Conservation (phyloP, 83 land plant species). For the Thuja plicata region DNA sequence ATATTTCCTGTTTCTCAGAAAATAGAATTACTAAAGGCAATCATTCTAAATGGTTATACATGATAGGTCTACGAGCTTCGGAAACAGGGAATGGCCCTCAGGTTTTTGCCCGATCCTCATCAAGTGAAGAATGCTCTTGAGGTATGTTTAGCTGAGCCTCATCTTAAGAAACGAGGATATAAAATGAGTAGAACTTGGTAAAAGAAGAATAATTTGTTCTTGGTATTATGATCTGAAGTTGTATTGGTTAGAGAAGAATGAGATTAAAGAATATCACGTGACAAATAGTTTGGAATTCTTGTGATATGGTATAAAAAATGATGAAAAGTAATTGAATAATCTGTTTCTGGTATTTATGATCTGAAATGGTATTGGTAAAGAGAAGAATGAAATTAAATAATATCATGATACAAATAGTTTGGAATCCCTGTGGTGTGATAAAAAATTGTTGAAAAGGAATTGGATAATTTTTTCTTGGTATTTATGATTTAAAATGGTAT, state of each 20-base stretch:
- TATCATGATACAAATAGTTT: background rate
- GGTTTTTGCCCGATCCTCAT: slow-evolving; percentile 83
- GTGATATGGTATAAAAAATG: background rate
- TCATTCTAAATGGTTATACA: background rate
- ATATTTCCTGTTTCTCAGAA: background rate
- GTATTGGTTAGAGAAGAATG: background rate
- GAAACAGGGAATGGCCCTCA: slow-evolving; percentile 82
- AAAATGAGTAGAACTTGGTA: background rate
- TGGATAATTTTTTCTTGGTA: background rate
- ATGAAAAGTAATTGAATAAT: background rate
- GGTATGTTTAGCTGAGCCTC: slow-evolving; percentile 30
- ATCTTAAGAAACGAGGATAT: background rate
- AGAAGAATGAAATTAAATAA: background rate
- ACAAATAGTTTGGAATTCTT: background rate
- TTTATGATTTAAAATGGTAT: background rate
- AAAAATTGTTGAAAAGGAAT: no score
- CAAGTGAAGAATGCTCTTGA: slow-evolving; percentile 85
- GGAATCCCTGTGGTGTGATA: background rate
- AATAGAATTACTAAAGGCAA: background rate
- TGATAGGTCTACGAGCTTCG: slow-evolving; percentile 84
- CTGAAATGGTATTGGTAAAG: background rate
- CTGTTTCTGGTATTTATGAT: background rate
- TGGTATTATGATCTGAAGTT: background rate
- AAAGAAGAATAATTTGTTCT: background rate
- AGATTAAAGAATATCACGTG: background rate